Percentiles rank a stretch among this genome's conserved stretches.
Evolutionary conservation across 306 rosid species (phyloP).

Genomic region (Castanea sativa): DNA sequence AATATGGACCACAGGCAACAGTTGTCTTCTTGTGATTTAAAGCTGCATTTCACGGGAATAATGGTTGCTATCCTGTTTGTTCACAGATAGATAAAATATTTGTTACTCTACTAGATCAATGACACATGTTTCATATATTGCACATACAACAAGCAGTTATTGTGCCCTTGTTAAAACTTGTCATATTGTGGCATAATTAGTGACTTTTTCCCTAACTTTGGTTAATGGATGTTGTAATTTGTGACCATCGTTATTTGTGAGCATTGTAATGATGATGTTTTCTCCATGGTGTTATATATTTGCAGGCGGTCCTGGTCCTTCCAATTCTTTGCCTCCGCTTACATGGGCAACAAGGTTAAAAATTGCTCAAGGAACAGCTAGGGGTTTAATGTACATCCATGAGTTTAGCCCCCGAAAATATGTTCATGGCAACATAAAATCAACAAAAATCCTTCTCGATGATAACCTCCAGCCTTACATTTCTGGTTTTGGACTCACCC

Average conservation of each 20-base stretch:
- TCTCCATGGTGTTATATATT: constrained; percentile 5
- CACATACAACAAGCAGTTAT: neutral
- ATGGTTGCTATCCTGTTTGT: constrained; percentile 1
- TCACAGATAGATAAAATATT: neutral
- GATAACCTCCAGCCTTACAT: constrained; percentile 66
- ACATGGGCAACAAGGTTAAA: constrained; percentile 69
- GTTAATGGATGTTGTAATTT: neutral
- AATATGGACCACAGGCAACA: constrained; percentile 5
- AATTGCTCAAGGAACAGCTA: constrained; percentile 75
- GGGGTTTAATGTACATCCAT: constrained; percentile 71
- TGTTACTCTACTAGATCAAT: neutral
- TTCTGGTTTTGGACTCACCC: constrained; percentile 67
- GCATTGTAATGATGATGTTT: constrained; percentile 1
- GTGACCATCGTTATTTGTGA: constrained; percentile 6
- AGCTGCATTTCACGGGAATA: constrained; percentile 1
- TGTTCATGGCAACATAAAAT: constrained; percentile 69
- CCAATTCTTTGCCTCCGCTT: constrained; percentile 41
- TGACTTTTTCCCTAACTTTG: neutral
- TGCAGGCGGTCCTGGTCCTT: constrained; percentile 61
- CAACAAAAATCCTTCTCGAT: constrained; percentile 69
- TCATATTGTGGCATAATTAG: neutral
- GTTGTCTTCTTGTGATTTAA: constrained; percentile 20
- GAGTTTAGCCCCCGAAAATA: constrained; percentile 66
- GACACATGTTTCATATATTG: neutral
- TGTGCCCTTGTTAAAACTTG: neutral